phyloP scores from a whole-genome alignment of 164 flowering plant species.

The Chimonanthus salicifolius region DNA sequence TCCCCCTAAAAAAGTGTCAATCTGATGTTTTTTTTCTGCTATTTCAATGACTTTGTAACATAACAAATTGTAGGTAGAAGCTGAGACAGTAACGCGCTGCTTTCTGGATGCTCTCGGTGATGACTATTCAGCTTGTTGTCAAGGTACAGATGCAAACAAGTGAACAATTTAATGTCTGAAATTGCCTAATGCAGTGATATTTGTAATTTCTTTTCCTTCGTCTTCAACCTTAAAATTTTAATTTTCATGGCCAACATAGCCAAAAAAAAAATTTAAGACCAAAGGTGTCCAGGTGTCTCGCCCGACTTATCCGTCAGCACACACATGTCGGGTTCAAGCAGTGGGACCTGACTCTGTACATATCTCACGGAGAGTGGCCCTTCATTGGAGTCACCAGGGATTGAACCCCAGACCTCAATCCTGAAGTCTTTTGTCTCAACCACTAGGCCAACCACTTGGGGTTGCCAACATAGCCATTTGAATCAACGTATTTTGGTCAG shows the following conservation, averaged over 20 bases:
- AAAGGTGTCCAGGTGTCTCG: too few relatives aligned
- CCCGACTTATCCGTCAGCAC: too few relatives aligned
- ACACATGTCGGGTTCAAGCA: too few relatives aligned
- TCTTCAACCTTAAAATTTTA: not conserved
- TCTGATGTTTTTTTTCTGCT: not conserved
- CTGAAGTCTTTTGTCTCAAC: too few relatives aligned
- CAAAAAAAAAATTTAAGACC: too few relatives aligned
- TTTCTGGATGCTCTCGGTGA: conserved; percentile 89
- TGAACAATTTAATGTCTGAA: not conserved
- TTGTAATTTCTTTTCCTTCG: not conserved
- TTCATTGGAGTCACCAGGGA: too few relatives aligned
- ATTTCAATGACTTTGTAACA: not conserved
- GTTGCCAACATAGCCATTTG: too few relatives aligned
- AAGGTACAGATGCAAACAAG: conserved; percentile 45
- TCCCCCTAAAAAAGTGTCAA: not conserved
- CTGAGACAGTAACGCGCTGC: conserved; percentile 55
- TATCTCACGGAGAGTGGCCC: too few relatives aligned
- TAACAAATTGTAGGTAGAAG: conserved; percentile 45
- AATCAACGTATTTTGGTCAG: too few relatives aligned
- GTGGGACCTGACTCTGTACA: too few relatives aligned
- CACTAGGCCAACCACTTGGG: too few relatives aligned
- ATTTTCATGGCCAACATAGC: not conserved
- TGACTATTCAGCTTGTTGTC: conserved; percentile 73
- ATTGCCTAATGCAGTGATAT: not conserved
- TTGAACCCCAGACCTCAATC: too few relatives aligned